Evolutionary conservation across 306 rosid genomes (phyloP).

Genomic region (Albizia julibrissin): DNA sequence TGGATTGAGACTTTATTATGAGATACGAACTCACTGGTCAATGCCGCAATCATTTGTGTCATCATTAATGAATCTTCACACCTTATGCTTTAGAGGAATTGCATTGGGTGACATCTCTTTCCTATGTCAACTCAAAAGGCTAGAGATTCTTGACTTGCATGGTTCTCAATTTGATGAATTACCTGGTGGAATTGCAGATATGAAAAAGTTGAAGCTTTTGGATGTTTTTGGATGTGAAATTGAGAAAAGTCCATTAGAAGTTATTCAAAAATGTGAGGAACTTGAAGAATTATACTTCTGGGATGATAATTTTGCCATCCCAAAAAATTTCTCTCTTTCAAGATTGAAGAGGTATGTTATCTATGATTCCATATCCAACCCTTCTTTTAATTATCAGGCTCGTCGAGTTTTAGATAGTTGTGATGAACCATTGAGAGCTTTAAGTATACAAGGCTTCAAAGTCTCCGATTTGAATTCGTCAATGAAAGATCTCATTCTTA

Average conservation of each 20-base stretch:
- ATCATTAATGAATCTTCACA: not conserved
- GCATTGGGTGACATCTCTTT: not conserved
- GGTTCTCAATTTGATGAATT: not conserved
- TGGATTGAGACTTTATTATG: too few relatives aligned
- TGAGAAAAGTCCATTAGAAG: not conserved
- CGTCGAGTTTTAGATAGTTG: not conserved
- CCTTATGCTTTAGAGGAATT: not conserved
- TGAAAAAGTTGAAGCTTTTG: not conserved
- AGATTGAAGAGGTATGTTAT: not conserved
- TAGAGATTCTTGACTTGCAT: not conserved
- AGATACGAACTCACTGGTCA: not conserved
- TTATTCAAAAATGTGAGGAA: not conserved
- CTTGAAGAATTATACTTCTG: not conserved
- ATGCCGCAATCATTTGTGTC: not conserved
- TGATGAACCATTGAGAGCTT: not conserved
- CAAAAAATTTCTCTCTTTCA: not conserved
- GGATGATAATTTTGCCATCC: accelerated
- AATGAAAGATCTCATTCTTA: not conserved
- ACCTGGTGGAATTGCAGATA: not conserved
- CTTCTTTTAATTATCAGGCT: too few relatives aligned
- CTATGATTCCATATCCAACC: not conserved
- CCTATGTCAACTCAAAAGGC: not conserved
- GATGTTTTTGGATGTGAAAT: not conserved
- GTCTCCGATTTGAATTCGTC: not conserved
- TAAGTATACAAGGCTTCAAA: not conserved